These are phyloP conservation scores for Fusarium torulosum DNA, from an alignment of 2,329 filamentous ascomycete species.

Conservation along the genomic window DNA sequence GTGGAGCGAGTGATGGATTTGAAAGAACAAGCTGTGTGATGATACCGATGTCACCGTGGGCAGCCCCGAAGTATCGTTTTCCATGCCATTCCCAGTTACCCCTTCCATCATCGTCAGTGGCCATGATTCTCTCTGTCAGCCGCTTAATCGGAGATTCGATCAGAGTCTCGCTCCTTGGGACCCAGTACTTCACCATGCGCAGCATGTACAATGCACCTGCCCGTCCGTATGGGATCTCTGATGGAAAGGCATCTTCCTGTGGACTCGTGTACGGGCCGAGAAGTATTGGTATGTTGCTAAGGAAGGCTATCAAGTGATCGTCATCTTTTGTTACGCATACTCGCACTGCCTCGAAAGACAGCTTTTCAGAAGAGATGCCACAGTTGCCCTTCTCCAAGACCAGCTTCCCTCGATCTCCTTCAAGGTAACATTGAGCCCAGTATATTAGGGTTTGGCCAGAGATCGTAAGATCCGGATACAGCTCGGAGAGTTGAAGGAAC, in stretches of 20 bases:
- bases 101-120: conserved; percentile 57
- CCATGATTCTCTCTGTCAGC: conserved; percentile 71
- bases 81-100: conserved; percentile 73
- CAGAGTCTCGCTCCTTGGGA: conserved; percentile 62
- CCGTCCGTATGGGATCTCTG: conserved; percentile 76
- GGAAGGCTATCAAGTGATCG: conserved; percentile 55
- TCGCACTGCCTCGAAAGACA: conserved; percentile 61
- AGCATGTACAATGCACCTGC: conserved; percentile 77
- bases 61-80: conserved; percentile 73
- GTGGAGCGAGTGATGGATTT: conserved; percentile 65
- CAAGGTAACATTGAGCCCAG: conserved; percentile 64
- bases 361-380: conserved; percentile 63
- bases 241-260: conserved; percentile 58
- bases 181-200: conserved; percentile 70
- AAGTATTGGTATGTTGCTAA: conserved; percentile 55
- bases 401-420: conserved; percentile 53
- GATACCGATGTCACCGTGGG: conserved; percentile 77
- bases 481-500: conserved; percentile 62
- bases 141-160: conserved; percentile 67
- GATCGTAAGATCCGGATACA: conserved; percentile 59
- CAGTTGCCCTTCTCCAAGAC: conserved; percentile 59
- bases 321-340: conserved; percentile 58
- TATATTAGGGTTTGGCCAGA: conserved; percentile 56
- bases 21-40: conserved; percentile 76
- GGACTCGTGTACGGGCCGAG: conserved; percentile 45